Evolutionary conservation across 1,284 basidiomycete species (phyloP).

Genomic region (Microbotryomycetes sp.): DNA sequence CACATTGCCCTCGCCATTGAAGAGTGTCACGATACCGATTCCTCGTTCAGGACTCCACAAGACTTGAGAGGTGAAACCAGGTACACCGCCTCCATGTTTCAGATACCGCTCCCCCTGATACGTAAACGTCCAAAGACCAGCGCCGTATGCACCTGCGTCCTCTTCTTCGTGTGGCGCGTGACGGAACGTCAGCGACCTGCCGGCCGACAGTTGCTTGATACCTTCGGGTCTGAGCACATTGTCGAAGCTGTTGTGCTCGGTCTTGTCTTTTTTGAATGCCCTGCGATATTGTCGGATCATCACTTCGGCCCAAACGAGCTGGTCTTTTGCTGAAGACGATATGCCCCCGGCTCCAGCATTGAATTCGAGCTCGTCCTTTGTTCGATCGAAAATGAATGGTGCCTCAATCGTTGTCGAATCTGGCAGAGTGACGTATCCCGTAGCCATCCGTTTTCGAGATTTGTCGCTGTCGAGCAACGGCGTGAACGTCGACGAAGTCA

Average conservation of each 20-base stretch:
- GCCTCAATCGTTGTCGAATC: conserved; percentile 12
- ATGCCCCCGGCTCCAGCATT: conserved; percentile 48
- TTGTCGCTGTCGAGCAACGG: conserved; percentile 39
- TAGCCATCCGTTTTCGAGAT: conserved; percentile 42
- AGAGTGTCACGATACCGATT: background rate
- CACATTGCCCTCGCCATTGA: background rate
- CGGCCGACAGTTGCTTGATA: background rate
- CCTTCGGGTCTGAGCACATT: too few relatives aligned
- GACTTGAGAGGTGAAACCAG: conserved; percentile 1
- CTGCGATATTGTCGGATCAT: background rate
- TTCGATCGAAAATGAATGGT: conserved; percentile 37
- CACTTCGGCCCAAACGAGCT: conserved; percentile 34
- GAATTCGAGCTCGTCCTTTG: conserved; percentile 34
- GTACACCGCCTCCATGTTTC: background rate
- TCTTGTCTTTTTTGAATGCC: background rate
- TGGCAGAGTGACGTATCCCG: conserved; percentile 32
- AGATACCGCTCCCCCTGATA: background rate
- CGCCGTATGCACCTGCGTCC: background rate
- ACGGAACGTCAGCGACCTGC: background rate
- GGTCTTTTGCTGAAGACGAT: conserved; percentile 41
- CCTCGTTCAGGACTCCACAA: background rate
- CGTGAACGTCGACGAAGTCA: conserved; percentile 47
- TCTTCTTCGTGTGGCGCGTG: background rate
- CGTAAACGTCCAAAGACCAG: background rate
- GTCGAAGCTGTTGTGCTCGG: background rate